Percentiles rank a stretch among this genome's conserved stretches.
These are phyloP conservation scores for Calonectria fujianensis DNA, from an alignment of 2,329 filamentous ascomycete genomes.

Conservation along the genomic window DNA sequence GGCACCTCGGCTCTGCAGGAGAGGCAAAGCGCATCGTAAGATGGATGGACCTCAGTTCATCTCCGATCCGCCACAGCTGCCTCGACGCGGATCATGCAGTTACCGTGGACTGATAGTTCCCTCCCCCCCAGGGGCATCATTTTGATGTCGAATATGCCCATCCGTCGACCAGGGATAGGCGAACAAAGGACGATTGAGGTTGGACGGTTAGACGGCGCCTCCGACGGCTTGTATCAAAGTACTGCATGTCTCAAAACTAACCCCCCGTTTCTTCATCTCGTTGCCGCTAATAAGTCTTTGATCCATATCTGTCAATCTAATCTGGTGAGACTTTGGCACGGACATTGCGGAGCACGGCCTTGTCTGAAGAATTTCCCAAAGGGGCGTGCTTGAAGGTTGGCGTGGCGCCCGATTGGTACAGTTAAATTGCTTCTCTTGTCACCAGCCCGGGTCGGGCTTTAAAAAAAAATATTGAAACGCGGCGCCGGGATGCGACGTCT, in stretches of 20 bases:
- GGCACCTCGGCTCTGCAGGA: neutral
- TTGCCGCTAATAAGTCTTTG: slow-evolving; percentile 34
- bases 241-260: slow-evolving; percentile 41
- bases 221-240: slow-evolving; percentile 38
- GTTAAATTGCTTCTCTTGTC: slow-evolving; percentile 31
- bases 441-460: slow-evolving; percentile 19
- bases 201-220: slow-evolving; percentile 23
- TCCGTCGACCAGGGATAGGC: slow-evolving; percentile 4
- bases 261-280: slow-evolving; percentile 43
- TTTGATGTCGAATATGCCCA: slow-evolving; percentile 26
- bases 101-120: neutral
- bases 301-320: slow-evolving; percentile 32
- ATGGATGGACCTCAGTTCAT: slow-evolving; percentile 40
- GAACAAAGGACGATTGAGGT: slow-evolving; percentile 14
- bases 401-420: slow-evolving; percentile 4
- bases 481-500: slow-evolving; percentile 23
- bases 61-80: slow-evolving; percentile 34
- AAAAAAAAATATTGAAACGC: slow-evolving; percentile 19
- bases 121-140: slow-evolving; percentile 4
- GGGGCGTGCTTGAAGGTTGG: slow-evolving; percentile 18
- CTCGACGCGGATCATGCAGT: slow-evolving; percentile 9
- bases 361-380: slow-evolving; percentile 23
- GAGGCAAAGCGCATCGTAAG: slow-evolving; percentile 29
- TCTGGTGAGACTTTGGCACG: slow-evolving; percentile 39
- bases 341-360: slow-evolving; percentile 22